These are phyloP conservation scores for Apiotrichum domesticum DNA, from an alignment of 1,284 basidiomycete species.

Conservation along the genomic window DNA sequence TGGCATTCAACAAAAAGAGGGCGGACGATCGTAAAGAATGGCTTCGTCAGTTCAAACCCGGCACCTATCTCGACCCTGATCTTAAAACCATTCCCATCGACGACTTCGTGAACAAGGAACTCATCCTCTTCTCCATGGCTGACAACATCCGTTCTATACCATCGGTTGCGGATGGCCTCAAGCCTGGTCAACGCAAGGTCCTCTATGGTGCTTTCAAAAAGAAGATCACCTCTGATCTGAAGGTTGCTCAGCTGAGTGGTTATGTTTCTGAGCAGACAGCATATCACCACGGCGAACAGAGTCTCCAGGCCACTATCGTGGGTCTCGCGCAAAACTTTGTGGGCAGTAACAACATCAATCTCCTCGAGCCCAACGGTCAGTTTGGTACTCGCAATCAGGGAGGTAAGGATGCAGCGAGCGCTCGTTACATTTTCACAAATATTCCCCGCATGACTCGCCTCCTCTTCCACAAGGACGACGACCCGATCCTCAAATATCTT, in stretches of 20 bases:
- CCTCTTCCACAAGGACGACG: constrained; percentile 79
- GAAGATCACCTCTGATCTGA: constrained; percentile 87
- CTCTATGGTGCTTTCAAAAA: constrained; percentile 93
- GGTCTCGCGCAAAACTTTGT: constrained; percentile 91
- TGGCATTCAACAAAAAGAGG: constrained; percentile 99
- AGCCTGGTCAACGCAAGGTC: constrained; percentile 98
- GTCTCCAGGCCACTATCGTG: constrained; percentile 83
- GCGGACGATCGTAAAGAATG: constrained; percentile 98
- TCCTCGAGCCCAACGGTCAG: constrained; percentile 86
- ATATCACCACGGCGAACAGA: constrained; percentile 94
- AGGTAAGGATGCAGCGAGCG: constrained; percentile 91
- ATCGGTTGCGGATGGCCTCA: constrained; percentile 86
- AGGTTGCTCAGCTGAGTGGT: constrained; percentile 92
- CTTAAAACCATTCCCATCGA: constrained; percentile 77
- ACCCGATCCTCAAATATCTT: constrained; percentile 73
- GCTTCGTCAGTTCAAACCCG: constrained; percentile 92
- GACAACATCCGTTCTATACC: constrained; percentile 96
- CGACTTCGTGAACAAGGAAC: constrained; percentile 97
- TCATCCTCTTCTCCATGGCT: constrained; percentile 99
- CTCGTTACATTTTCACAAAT: constrained; percentile 94
- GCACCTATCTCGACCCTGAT: constrained; percentile 89
- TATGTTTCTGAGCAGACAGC: constrained; percentile 90
- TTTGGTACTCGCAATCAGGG: constrained; percentile 86
- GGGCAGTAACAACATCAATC: constrained; percentile 92
- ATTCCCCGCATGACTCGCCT: constrained; percentile 69